These are phyloP conservation scores for Penicillium sp. DNA, from an alignment of 2,329 filamentous ascomycete genomes.

Conservation along the genomic window DNA sequence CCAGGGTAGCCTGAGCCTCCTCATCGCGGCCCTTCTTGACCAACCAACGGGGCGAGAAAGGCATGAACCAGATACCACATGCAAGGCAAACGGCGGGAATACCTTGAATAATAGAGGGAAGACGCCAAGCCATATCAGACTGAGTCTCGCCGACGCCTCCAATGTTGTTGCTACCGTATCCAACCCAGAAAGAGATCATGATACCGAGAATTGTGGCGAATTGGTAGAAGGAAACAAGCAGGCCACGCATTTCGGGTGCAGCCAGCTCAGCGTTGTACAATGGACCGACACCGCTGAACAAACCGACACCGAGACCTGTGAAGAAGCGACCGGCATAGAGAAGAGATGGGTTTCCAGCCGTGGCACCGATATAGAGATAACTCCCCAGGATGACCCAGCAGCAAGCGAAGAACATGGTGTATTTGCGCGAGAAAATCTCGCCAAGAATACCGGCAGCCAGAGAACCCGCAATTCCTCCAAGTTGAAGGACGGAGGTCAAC, in stretches of 20 bases:
- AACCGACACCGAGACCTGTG: constrained; percentile 35
- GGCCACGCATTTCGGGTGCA: constrained; percentile 37
- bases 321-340: constrained; percentile 36
- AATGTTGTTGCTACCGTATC: constrained; percentile 50
- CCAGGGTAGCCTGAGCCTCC: constrained; percentile 39
- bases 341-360: constrained; percentile 26
- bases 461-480: constrained; percentile 52
- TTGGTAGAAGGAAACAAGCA: constrained; percentile 40
- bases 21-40: constrained; percentile 52
- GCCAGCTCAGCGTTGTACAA: constrained; percentile 58
- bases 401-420: constrained; percentile 56
- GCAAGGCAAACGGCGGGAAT: constrained; percentile 41
- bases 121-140: constrained; percentile 49
- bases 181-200: constrained; percentile 41
- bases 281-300: constrained; percentile 46
- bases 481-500: constrained; percentile 58
- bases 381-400: constrained; percentile 54
- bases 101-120: constrained; percentile 54
- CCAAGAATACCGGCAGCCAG: constrained; percentile 52
- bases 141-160: constrained; percentile 32
- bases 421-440: constrained; percentile 57
- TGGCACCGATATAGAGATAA: constrained; percentile 35
- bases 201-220: constrained; percentile 41
- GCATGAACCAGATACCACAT: constrained; percentile 51
- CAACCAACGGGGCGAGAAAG: constrained; percentile 61